phyloP scores from a whole-genome alignment of 176 grass and related monocot species.

The Eragrostis nindensis region DNA sequence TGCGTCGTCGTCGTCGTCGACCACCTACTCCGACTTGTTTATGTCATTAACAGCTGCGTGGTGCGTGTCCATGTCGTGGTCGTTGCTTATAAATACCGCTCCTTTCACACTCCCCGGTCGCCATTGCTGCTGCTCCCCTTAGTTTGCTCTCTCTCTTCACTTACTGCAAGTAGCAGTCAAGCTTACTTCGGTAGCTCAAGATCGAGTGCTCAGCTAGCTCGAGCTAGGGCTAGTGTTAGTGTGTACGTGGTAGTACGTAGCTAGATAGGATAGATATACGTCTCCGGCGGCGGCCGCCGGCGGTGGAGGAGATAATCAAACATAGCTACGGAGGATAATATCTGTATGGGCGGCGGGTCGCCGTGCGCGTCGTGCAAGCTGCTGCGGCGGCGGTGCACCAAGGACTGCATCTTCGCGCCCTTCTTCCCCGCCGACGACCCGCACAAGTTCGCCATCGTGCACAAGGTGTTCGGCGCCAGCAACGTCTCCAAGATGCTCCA shows the following conservation, averaged over 20 bases:
- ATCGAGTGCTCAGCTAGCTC: neutral
- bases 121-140: neutral
- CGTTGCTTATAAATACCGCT: constrained; percentile 41
- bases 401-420: constrained; percentile 93
- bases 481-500: constrained; percentile 95
- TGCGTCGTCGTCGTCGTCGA: constrained; percentile 4
- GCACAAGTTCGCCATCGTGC: constrained; percentile 92
- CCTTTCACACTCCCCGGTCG: constrained; percentile 13
- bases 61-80: neutral
- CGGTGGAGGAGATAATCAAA: neutral
- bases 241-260: too few species aligned
- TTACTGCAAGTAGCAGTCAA: neutral
- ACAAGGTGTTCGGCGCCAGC: constrained; percentile 94
- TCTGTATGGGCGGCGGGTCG: constrained; percentile 59
- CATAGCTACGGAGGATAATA: neutral
- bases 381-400: constrained; percentile 80
- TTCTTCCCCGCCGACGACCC: constrained; percentile 93
- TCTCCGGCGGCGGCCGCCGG: neutral
- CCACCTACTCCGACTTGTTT: neutral
- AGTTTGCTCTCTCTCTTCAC: neutral
- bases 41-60: too few species aligned
- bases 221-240: neutral
- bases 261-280: neutral
- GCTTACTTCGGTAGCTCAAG: neutral
- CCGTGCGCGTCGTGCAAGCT: constrained; percentile 95